Evolutionary conservation across 164 flowering plant genomes (phyloP).

Genomic region (Aristolochia fimbriata): DNA sequence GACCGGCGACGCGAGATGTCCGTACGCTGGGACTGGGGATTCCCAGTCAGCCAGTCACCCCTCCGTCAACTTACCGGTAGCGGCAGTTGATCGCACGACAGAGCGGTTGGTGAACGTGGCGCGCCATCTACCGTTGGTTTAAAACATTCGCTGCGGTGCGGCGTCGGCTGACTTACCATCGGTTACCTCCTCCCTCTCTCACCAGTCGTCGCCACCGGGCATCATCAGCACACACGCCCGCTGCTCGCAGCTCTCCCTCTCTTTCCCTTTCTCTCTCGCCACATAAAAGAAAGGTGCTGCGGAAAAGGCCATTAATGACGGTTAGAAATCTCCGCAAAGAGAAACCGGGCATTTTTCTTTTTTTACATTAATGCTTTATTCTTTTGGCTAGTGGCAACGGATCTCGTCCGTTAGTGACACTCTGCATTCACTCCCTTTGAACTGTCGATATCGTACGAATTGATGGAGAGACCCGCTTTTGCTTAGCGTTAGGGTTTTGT

Average conservation of each 20-base stretch:
- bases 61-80: not conserved
- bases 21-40: no score
- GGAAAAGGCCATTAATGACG: conserved; percentile 5
- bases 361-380: not conserved
- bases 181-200: no score
- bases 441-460: no score
- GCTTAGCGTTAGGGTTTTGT: no score
- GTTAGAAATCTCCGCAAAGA: not conserved
- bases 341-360: not conserved
- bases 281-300: not conserved
- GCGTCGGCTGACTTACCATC: no score
- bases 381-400: not conserved
- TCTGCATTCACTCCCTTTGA: not conserved
- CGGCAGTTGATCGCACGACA: conserved; percentile 7
- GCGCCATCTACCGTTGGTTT: not conserved
- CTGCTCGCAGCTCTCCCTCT: not conserved
- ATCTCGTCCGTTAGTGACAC: not conserved
- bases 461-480: no score
- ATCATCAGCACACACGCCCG: not conserved
- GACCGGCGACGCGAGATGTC: no score
- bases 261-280: not conserved
- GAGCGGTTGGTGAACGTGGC: conserved; percentile 3
- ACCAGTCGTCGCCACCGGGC: not conserved
- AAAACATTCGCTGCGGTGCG: not conserved
- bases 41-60: not conserved